Evolutionary conservation across 1,284 basidiomycete species (phyloP), one percentile per base, ranked within the genome.

Genomic region (Tilletia setariae): DNA sequence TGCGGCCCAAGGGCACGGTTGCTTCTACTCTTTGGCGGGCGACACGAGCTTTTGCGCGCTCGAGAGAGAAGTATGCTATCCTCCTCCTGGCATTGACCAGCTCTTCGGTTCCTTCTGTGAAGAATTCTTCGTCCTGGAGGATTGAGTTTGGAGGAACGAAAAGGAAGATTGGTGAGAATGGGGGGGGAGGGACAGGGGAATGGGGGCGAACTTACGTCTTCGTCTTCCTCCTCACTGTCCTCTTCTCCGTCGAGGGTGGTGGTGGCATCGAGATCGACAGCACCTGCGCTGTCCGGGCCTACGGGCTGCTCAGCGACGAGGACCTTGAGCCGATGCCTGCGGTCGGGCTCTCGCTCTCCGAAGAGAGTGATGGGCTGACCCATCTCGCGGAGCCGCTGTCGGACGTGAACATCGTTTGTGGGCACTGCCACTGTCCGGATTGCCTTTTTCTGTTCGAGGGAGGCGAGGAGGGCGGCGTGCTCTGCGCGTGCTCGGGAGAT

Each of bases 341-440:
- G 76, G 71, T 88, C 87, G 65, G 85, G 86, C 2, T 85, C 85
- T 70, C 86, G 89, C 87, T 99, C 96, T 69, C 94, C 96, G 77
- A 98, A 99, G 43, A 98, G 86, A 6, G 94, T 98, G 74, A 97
- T 93, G 42, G 96, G 96, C 83, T 98, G 92, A 35, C 92, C 93
- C 72, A 96, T 90, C 83, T 95, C 92, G 68, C 96, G 87, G 71
- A 99, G 86, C 67, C 92, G 87, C 53, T 90, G 89, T 79, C 91
- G 90, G 74, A 99, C 95, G 72, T 91, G 90, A 76, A 88, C 89
- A 84, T 98, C 96, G 82, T 98, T 94, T 8, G 96, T 99, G 4
- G 96, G 96, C 2, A 98, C 93, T 16, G 94, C 94, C 84, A 98
- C 88, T 70, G 86, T 90, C 71, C 95, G 87, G n/a, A 94, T 91